These are phyloP conservation scores for Penicillium fimorum DNA, from an alignment of 495 filamentous ascomycete genomes.

Conservation along the genomic window DNA sequence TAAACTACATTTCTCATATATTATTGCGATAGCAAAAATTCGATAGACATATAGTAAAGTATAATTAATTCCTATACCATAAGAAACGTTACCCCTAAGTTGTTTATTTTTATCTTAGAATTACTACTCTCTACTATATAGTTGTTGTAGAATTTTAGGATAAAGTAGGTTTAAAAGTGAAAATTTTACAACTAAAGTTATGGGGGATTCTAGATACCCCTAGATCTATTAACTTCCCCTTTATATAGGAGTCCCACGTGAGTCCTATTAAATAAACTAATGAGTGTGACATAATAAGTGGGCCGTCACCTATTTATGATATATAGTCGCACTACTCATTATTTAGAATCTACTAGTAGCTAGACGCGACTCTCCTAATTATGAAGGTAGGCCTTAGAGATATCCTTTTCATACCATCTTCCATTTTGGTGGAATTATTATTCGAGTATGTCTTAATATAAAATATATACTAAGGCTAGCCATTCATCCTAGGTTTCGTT, in stretches of 20 bases:
- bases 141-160: neutral
- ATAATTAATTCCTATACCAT: neutral
- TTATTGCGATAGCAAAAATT: too few relatives aligned
- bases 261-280: neutral
- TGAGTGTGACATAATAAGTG: too few relatives aligned
- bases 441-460: neutral
- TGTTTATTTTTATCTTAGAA: neutral
- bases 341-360: too few relatives aligned
- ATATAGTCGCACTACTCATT: too few relatives aligned
- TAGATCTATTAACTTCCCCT: neutral
- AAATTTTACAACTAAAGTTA: neutral
- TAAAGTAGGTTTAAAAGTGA: neutral
- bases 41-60: neutral
- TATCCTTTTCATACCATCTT: too few relatives aligned
- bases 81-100: neutral
- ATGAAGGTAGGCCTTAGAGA: too few relatives aligned
- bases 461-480: too few relatives aligned
- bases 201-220: neutral
- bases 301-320: too few relatives aligned
- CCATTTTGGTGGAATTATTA: neutral
- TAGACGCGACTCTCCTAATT: too few relatives aligned
- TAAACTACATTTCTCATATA: too few relatives aligned
- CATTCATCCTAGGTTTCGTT: too few relatives aligned
- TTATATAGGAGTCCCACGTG: neutral
- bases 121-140: neutral